Evolutionary conservation across 169 alveolate species (phyloP), one percentile per base, ranked within the genome.

Genomic region (Amoebophrya sp.): DNA sequence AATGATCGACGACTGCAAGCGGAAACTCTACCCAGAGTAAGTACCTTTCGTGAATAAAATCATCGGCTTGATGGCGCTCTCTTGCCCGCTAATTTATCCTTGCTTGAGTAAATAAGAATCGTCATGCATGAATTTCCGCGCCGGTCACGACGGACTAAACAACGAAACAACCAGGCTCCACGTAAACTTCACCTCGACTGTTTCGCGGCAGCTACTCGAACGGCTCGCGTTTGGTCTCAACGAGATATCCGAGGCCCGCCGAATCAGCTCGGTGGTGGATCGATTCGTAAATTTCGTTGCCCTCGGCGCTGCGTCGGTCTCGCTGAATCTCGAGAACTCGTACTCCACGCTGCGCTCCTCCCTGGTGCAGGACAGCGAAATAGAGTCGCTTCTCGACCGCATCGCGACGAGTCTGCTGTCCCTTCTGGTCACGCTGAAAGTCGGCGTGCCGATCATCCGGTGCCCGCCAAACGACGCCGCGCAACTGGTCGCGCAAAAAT

Each of bases 261-360:
- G 78, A n/a, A n/a, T 58, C 0, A 23, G 34, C 29, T 13, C 34
- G 89, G 94, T 94, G 42, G 92, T 92, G 41, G 95, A 94, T 69
- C 92, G 94, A 45, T 93, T 91, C 69, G 42, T 93, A 16, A 93
- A 93, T 88, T 94, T 92, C 78, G 92, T 94, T 29, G 90, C 94
- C 38, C 92, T 94, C 23, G 92, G 93, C 23, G 91, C 93, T 58
- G 31, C 87, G 4, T 50, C 91, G 67, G 92, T 93, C 90, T 91
- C 91, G 34, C 88, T 93, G 41, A 93, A 93, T 48, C 67, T 92
- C 91, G 93, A 50, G 42, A 58, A 69, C 48, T 91, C 88, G 2
- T 92, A 92, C 48, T 88, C 91, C 5, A 88, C 88, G 29, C 91
- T 92, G 40, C 91, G 67, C 41, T 50, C 89, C 41, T 40, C 89